Percentiles rank a stretch among this genome's conserved stretches.
Evolutionary conservation across 75 land plant genomes (phyloP).

Genomic region (Chamaecyparis obtusa): DNA sequence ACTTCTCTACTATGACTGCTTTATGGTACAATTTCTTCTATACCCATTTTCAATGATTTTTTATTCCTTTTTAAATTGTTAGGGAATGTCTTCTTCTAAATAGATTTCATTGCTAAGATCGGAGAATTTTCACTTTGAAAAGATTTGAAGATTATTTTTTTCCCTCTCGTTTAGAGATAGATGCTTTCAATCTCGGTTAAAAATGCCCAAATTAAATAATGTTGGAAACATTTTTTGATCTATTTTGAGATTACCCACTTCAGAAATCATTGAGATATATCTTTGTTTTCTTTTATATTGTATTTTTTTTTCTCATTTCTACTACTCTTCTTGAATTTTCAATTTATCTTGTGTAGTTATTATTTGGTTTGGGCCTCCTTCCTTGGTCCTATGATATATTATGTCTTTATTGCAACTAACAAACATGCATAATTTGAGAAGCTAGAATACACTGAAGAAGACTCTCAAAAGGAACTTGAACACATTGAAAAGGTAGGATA

Average conservation of each 20-base stretch:
- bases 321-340: no score
- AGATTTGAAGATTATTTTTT: background rate
- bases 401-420: constrained; percentile 70
- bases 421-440: constrained; percentile 93
- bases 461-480: constrained; percentile 90
- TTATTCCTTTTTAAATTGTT: background rate
- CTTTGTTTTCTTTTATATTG: background rate
- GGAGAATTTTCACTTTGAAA: background rate
- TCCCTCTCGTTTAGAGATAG: background rate
- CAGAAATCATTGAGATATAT: background rate
- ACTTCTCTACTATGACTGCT: constrained; percentile 73
- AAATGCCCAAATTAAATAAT: background rate
- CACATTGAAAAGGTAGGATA: constrained; percentile 87
- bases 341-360: no score
- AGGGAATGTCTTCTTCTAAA: background rate
- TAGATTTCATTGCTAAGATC: no score
- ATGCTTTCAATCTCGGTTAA: no score
- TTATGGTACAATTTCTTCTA: constrained; percentile 49
- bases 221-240: background rate
- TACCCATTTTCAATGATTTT: background rate
- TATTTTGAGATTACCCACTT: background rate
- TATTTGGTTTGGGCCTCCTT: no score
- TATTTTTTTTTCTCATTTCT: no score
- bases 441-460: constrained; percentile 90
- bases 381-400: background rate